Evolutionary conservation across 2,329 filamentous ascomycete genomes (phyloP).

Genomic region (Nigrospora oryzae): DNA sequence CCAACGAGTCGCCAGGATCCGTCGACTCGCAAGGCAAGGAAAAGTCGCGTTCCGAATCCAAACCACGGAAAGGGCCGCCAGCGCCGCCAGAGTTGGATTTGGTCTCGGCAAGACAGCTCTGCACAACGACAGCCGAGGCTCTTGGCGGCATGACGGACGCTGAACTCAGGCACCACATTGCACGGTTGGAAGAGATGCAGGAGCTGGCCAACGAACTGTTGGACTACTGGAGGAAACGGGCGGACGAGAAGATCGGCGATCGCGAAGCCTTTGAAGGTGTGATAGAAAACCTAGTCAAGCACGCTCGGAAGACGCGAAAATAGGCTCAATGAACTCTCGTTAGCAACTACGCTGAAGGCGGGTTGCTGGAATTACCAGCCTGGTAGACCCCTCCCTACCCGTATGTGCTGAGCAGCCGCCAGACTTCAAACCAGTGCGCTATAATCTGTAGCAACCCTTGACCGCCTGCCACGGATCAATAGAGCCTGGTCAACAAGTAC

Average conservation of each 20-base stretch:
- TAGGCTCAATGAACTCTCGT: constrained; percentile 19
- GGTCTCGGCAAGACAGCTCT: constrained; percentile 68
- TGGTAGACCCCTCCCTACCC: too few relatives aligned
- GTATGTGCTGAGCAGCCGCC: too few relatives aligned
- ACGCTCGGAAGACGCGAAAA: constrained; percentile 78
- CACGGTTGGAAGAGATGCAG: constrained; percentile 60
- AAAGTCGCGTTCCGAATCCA: constrained; percentile 24
- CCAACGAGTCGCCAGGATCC: constrained; percentile 48
- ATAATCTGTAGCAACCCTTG: too few relatives aligned
- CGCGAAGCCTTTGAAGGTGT: constrained; percentile 93
- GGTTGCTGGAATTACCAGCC: too few relatives aligned
- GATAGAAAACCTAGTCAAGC: constrained; percentile 92
- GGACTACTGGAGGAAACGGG: constrained; percentile 80
- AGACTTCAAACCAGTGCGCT: too few relatives aligned
- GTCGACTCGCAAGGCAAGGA: constrained; percentile 50
- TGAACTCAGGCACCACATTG: constrained; percentile 67
- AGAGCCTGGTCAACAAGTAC: too few relatives aligned
- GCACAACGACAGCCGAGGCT: constrained; percentile 77
- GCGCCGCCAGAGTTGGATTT: constrained; percentile 72
- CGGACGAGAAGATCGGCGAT: constrained; percentile 81
- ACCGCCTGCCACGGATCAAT: too few relatives aligned
- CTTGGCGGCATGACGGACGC: constrained; percentile 68
- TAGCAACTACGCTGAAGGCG: too few relatives aligned
- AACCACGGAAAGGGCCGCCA: constrained; percentile 47
- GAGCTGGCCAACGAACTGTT: constrained; percentile 67